These are phyloP conservation scores for Chrysanthemum makinoi DNA, from an alignment of 129 eudicot genomes.

Conservation along the genomic window DNA sequence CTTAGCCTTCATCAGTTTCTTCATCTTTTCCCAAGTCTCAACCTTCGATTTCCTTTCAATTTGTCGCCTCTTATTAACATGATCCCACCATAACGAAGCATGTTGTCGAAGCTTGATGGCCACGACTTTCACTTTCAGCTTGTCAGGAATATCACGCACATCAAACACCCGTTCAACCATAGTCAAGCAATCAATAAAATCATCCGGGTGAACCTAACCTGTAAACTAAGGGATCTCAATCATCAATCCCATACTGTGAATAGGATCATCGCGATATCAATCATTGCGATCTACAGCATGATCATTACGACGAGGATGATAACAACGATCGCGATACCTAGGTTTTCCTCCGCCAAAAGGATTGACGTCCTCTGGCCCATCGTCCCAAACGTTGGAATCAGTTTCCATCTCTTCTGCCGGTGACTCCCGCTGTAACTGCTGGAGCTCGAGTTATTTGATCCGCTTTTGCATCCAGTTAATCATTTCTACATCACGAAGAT, in stretches of 20 bases:
- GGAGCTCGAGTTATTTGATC: not conserved
- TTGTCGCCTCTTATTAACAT: not conserved
- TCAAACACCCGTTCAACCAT: too few species aligned
- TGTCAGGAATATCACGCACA: too few species aligned
- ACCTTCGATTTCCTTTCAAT: not conserved
- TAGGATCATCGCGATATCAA: not conserved
- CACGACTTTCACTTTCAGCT: not conserved
- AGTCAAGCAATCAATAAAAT: too few species aligned
- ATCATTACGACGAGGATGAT: not conserved
- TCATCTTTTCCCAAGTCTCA: not conserved
- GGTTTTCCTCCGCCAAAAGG: too few species aligned
- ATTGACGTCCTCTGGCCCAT: not conserved
- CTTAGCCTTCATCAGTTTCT: not conserved
- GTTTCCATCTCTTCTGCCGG: not conserved
- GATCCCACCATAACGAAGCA: not conserved
- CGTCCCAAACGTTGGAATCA: not conserved
- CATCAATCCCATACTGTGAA: not conserved
- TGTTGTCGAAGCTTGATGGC: not conserved
- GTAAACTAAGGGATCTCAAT: not conserved
- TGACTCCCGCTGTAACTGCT: not conserved
- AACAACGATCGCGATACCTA: too few species aligned
- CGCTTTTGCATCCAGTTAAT: too few species aligned
- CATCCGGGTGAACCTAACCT: too few species aligned
- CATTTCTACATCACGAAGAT: too few species aligned
- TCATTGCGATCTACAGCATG: not conserved